Percentiles rank a stretch among this genome's conserved stretches.
Evolutionary conservation across 371 early-diverging fungal species (phyloP).

Genomic region (Mucor circinelloides): DNA sequence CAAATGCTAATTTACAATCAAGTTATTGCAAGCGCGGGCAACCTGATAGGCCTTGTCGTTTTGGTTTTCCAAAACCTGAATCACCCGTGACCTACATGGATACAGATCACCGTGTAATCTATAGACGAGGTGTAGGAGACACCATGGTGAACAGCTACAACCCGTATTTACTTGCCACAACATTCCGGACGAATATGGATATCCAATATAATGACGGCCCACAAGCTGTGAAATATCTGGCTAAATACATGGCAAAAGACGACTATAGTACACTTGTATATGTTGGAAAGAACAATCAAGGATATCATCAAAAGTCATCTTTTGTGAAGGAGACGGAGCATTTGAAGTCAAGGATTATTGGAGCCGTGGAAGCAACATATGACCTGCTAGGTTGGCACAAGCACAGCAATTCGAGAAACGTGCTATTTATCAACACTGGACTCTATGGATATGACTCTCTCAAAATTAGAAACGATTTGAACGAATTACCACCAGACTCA

Average conservation of each 20-base stretch:
- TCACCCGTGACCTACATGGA: neutral
- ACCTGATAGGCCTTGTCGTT: no score
- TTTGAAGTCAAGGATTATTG: neutral
- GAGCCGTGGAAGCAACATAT: constrained; percentile 4
- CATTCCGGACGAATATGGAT: no score
- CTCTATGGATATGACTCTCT: neutral
- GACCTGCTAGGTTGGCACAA: neutral
- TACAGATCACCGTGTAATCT: neutral
- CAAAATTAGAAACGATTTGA: neutral
- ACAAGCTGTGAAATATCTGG: constrained; percentile 6
- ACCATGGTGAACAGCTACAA: constrained; percentile 1
- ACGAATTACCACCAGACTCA: neutral
- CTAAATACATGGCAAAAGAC: constrained; percentile 13
- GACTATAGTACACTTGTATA: no score
- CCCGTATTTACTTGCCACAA: neutral
- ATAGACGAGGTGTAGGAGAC: neutral
- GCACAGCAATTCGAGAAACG: neutral
- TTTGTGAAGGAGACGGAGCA: neutral
- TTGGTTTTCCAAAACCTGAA: neutral
- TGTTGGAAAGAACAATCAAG: no score
- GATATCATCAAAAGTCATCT: neutral
- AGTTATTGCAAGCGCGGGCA: neutral
- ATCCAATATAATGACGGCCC: constrained; percentile 6
- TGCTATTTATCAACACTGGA: constrained; percentile 1
- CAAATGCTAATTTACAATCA: no score